Percentiles rank a stretch among this genome's conserved stretches.
phyloP scores from a whole-genome alignment of 2,329 filamentous ascomycete species.

The Pseudocercospora ulei region DNA sequence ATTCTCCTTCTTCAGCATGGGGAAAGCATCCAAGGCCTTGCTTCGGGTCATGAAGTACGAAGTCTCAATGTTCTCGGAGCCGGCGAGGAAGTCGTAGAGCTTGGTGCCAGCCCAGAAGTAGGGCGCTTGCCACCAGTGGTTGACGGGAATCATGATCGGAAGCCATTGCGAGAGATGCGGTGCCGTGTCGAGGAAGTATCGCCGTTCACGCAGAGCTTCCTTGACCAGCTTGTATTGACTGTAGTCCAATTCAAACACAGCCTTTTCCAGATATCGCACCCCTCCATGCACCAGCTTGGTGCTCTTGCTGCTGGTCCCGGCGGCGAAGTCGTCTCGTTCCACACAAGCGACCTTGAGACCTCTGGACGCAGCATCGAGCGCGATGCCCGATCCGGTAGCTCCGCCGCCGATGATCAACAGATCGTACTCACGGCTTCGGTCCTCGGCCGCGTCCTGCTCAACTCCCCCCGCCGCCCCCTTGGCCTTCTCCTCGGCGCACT shows the following conservation, averaged over 20 bases:
- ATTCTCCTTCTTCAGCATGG: conserved; percentile 73
- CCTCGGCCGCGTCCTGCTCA: conserved; percentile 27
- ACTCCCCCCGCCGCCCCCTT: conserved; percentile 33
- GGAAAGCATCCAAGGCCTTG: conserved; percentile 77
- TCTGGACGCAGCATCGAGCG: conserved; percentile 68
- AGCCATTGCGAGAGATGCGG: conserved; percentile 72
- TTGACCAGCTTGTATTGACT: conserved; percentile 68
- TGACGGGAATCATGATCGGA: conserved; percentile 71
- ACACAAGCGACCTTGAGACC: conserved; percentile 71
- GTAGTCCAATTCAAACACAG: conserved; percentile 75
- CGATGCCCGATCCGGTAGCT: conserved; percentile 70
- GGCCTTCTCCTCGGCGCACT: conserved; percentile 40
- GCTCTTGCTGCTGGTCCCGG: conserved; percentile 75
- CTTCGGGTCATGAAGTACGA: conserved; percentile 81
- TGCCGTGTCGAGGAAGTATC: conserved; percentile 73
- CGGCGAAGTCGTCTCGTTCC: conserved; percentile 72
- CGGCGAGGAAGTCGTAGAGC: conserved; percentile 74
- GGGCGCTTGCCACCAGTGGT: conserved; percentile 75
- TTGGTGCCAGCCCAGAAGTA: conserved; percentile 73
- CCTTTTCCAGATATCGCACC: conserved; percentile 77
- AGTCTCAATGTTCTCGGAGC: conserved; percentile 76
- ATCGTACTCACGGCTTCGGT: conserved; percentile 51
- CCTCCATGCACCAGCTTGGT: conserved; percentile 80
- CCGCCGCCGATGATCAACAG: conserved; percentile 69
- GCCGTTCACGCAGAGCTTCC: conserved; percentile 71